A percentile compares a stretch with the other conserved stretches of the same genome.
These are phyloP conservation scores for Nitzschia sp. DNA, from an alignment of 108 stramenopile genomes.

Conservation along the genomic window DNA sequence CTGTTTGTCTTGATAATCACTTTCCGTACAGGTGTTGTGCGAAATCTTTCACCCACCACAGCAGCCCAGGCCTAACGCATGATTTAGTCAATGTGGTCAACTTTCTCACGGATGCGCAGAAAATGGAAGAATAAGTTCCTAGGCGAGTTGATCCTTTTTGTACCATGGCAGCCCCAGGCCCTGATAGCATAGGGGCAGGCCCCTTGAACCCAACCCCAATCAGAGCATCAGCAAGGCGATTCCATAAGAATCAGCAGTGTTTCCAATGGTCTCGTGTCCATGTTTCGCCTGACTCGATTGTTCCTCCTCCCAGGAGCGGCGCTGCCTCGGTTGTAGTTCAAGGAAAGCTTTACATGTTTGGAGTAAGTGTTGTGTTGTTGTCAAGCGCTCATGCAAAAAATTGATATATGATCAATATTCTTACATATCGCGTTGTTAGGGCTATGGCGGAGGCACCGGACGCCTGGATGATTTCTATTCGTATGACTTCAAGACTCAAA, in stretches of 20 bases:
- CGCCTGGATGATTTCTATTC: constrained; percentile 89
- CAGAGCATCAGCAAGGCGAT: background rate
- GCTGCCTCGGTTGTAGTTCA: constrained; percentile 87
- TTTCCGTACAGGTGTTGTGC: no score
- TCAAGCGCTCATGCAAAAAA: background rate
- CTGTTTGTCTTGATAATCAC: no score
- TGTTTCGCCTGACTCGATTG: constrained; percentile 16
- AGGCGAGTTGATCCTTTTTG: no score
- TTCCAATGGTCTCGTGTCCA: constrained; percentile 27
- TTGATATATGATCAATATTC: no score
- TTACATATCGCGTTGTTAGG: constrained; percentile 2
- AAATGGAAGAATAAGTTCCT: no score
- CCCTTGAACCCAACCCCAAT: constrained; percentile 8
- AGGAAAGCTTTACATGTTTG: constrained; percentile 82
- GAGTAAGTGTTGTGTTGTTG: constrained; percentile 1
- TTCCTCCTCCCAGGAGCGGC: constrained; percentile 85
- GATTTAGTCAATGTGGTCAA: no score
- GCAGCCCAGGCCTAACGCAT: no score
- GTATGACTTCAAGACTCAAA: constrained; percentile 59
- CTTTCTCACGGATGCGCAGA: no score
- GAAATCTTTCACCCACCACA: no score
- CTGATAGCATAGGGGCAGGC: constrained; percentile 22
- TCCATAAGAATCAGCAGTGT: constrained; percentile 14
- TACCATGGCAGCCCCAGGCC: constrained; percentile 17
- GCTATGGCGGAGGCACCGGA: constrained; percentile 71